Evolutionary conservation across 2,329 filamentous ascomycete species (phyloP).

Genomic region (Verticillium zaregamsianum): DNA sequence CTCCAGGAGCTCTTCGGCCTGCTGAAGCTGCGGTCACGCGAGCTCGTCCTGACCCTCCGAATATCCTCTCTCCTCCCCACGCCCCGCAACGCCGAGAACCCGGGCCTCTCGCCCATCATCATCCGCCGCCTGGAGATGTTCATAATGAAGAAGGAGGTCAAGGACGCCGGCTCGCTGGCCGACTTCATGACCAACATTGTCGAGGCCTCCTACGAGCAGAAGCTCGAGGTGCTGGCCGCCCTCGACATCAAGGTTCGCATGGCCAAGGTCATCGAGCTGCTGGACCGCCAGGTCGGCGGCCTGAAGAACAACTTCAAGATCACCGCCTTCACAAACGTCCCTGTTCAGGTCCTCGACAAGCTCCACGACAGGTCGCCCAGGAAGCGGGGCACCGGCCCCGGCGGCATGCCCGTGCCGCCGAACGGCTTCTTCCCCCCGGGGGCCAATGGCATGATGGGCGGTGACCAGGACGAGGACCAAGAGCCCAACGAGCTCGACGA

Average conservation of each 20-base stretch:
- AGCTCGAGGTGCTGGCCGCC: slow-evolving; percentile 79
- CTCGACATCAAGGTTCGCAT: slow-evolving; percentile 74
- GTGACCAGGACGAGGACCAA: slow-evolving; percentile 62
- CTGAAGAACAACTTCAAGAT: slow-evolving; percentile 88
- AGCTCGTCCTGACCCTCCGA: slow-evolving; percentile 79
- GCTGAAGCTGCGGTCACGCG: slow-evolving; percentile 79
- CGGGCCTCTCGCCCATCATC: slow-evolving; percentile 73
- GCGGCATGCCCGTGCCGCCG: slow-evolving; percentile 10
- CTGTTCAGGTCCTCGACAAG: slow-evolving; percentile 58
- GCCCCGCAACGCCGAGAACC: slow-evolving; percentile 53
- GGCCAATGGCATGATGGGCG: slow-evolving; percentile 26
- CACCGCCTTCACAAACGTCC: slow-evolving; percentile 68
- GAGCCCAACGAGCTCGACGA: slow-evolving; percentile 89
- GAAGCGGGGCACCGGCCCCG: slow-evolving; percentile 3
- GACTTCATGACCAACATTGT: slow-evolving; percentile 97
- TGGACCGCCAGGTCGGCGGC: slow-evolving; percentile 75
- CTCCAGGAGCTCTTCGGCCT: slow-evolving; percentile 70
- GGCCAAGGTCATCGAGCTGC: slow-evolving; percentile 75
- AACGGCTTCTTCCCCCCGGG: slow-evolving; percentile 15
- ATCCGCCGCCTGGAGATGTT: slow-evolving; percentile 82
- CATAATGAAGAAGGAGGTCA: slow-evolving; percentile 75
- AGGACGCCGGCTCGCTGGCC: slow-evolving; percentile 79
- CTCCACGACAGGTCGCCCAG: slow-evolving; percentile 25
- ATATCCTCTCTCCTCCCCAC: slow-evolving; percentile 75
- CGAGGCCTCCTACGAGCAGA: slow-evolving; percentile 85